Evolutionary conservation across 768 basidiomycete species (phyloP), one percentile per base, ranked within the genome.

Genomic region (Leucocoprinus birnbaumii): DNA sequence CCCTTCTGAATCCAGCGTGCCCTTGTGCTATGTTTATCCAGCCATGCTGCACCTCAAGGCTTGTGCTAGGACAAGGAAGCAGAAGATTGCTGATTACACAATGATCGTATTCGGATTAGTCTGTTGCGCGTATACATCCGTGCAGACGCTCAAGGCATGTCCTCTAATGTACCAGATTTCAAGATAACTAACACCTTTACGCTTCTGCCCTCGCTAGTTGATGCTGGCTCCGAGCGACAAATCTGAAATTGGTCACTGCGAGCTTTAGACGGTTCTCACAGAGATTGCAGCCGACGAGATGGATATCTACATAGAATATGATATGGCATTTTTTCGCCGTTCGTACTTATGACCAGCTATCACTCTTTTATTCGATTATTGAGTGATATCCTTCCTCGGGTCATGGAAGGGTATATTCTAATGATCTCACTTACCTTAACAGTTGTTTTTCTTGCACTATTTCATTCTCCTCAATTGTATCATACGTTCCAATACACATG

Each of bases 21-120:
- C 96, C 7, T 73, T 98, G 57, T 96, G 94, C 68, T 95, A 91
- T 66, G 85, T 95, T 46, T 98, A 97, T 64, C 96, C 94, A 3
- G 86, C 94, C 4, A 85, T 97, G 87, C 70, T 97, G 58, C 94
- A 96, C 66, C 89, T 92, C 73, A 89, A 82, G 70, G 89, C 88
- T n/a, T 85, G 86, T 61, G 87, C 94, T 5, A 78, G 74, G 58
- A 94, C 90, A 1, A 75, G 77, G 56, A 80, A 64, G 60, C 75
- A 86, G 69, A 91, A 87, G 66, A 41, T 77, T 3, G 73, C 73
- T 1, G 94, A 98, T 68, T 85, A 87, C 42, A 71, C 78, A 24
- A 72, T 98, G 63, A 82, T 93, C 59, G 63, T 82, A 13, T 94
- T 97, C 68, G 94, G 94, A 6, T 21, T 84, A 49, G 51, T 75